Base-by-base conservation (phyloP, 2,329 filamentous ascomycete genomes). In the Colletotrichum chrysophilum region DNA sequence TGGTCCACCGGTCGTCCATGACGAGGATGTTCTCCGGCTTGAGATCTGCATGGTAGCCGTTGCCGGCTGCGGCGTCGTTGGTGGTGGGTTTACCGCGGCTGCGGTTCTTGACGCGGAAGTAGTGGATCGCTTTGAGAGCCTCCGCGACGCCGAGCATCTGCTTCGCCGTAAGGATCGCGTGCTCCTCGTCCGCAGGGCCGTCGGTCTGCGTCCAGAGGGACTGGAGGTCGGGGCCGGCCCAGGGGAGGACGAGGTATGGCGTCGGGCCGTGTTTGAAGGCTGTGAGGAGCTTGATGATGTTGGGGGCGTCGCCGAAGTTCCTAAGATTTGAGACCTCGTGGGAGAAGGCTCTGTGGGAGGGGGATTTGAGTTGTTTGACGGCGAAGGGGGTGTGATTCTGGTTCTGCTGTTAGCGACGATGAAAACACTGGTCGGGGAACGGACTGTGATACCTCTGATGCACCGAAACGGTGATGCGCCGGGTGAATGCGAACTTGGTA, bases 71-170 rank as follows among this genome's bases (percentile, higher is more conserved):
- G 21, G 21, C 21, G 21, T 24, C 21, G 21, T 24, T 24, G 21
- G 21, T 2, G 21, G 21, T 24, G 21, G 21, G 21, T 24, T 24
- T 24, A 24, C 21, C 21, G 21, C 21, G 21, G 21, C 21, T 24
- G 21, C 21, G 21, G 21, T 24, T 24, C 38, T 64, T 71, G n/a
- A 21, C 3, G 10, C 58, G 28, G 4, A 10, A 36, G 10, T 71
- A 65, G 60, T 71, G 68, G 7, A 71, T 71, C 1, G 68, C 68
- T 8, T 71, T 71, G 21, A 71, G 52, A 0, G 68, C 58, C 43
- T 71, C 38, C 12, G 68, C 68, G 16, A 71, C 9, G n/a, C 68
- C 68, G 12, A 71, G 28, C 68, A 71, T 71, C 30, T 71, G 68
- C 60, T 71, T 65, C 2, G 24, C 21, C 0, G 68, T 56, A 5